Conservation (phyloP, 768 basidiomycete genomes). For the Trametes gibbosa region DNA sequence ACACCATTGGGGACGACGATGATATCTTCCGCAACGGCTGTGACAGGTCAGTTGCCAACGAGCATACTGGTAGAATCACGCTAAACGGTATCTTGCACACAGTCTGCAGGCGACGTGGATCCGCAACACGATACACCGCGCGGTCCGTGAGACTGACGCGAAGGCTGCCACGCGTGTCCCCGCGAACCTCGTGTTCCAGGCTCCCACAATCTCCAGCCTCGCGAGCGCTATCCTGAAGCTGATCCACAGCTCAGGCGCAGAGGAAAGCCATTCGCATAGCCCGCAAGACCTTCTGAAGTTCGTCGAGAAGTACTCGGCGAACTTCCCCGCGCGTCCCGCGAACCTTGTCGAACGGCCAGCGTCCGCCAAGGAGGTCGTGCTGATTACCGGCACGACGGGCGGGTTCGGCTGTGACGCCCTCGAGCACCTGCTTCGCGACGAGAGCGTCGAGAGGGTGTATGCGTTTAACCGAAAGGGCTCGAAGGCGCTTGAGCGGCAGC, state of each 20-base stretch:
- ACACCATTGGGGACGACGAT: constrained; percentile 9
- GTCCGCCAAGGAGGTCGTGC: constrained; percentile 20
- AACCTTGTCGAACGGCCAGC: constrained; percentile 5
- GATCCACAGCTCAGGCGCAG: constrained; percentile 24
- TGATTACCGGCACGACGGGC: constrained; percentile 34
- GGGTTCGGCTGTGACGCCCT: constrained; percentile 29
- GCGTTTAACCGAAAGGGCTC: constrained; percentile 25
- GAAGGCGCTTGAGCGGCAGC: constrained; percentile 28
- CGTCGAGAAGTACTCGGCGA: constrained; percentile 38
- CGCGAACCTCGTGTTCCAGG: constrained; percentile 34
- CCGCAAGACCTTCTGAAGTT: constrained; percentile 25
- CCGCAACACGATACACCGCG: constrained; percentile 30
- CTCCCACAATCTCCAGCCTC: constrained; percentile 38
- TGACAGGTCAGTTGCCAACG: constrained; percentile 17
- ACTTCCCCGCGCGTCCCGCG: constrained; percentile 15
- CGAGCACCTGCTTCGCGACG: constrained; percentile 17
- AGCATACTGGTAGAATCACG: no score
- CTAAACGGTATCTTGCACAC: not conserved
- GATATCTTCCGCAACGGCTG: constrained; percentile 26
- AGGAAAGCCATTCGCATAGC: constrained; percentile 9
- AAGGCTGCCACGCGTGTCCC: constrained; percentile 26
- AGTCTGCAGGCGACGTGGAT: constrained; percentile 34
- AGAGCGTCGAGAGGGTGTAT: constrained; percentile 22
- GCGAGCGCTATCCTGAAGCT: constrained; percentile 2
- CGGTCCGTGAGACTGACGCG: constrained; percentile 31